Base-by-base conservation (phyloP, 768 basidiomycete genomes). In the Pulveroboletus sp. region DNA sequence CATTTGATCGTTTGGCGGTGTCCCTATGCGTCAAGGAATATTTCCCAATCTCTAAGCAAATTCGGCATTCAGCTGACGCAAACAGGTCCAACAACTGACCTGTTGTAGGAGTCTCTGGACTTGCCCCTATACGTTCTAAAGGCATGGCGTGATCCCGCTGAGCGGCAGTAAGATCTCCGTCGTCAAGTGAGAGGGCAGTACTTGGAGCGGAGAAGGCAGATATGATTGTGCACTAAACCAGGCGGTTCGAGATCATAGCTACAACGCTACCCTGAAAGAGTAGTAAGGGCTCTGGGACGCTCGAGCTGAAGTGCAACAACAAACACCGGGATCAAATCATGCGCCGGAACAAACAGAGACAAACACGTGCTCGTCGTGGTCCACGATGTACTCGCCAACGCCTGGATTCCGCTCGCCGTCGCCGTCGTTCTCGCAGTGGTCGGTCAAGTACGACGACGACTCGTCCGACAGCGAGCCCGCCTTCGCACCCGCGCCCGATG, bases 341-440 rank as follows among this genome's bases (percentile, higher is more conserved):
- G 17, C 3, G 24, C n/a, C 9, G 9, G 0, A 29, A 6, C 61
- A 62, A 62, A 62, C 43, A 62, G 10, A 2, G 36, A 44, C 51
- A 62, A 62, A 62, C 24, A 54, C 6, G 32, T 47, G 40, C 45
- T 59, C 51, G 45, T 14, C 7, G 54, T 34, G 24, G 48, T 42
- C 37, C 63, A 63, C 54, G 60, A 60, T 66, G 54, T 73, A 70
- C 55, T 72, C 66, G 26, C 68, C 70, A 7, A 67, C 70, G 1
- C 63, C 72, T 11, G 69, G 65, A 13, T 71, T 75, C 16, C 71
- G 71, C 41, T 69, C 74, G 13, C 68, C 64, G 17, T 72, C 74
- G n/a, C 73, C 71, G 2, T 53, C 69, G 1, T 71, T 74, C 53
- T 71, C 72, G 35, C 61, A 63, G 47, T 60, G 62, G 31, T 64